Evolutionary conservation across 495 filamentous ascomycete genomes (phyloP).

Genomic region (Patellaria atrata): DNA sequence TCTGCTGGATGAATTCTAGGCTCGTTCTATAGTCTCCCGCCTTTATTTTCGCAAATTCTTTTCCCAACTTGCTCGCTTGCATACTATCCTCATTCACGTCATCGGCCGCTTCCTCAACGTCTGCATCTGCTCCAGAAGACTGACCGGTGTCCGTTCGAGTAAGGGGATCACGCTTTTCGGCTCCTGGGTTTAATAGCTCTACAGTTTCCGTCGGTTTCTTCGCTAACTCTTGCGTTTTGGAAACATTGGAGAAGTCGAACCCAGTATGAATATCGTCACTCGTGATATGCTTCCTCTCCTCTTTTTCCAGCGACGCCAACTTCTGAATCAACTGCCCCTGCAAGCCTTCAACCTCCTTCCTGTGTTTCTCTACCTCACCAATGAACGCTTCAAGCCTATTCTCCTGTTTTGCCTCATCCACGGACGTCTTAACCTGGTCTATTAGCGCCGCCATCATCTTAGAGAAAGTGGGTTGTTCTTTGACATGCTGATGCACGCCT

Average conservation of each 20-base stretch:
- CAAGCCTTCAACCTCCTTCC: slow-evolving; percentile 58
- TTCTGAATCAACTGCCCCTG: slow-evolving; percentile 58
- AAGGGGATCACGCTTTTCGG: slow-evolving; percentile 23
- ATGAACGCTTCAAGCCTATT: slow-evolving; percentile 58
- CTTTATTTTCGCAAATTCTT: slow-evolving; percentile 65
- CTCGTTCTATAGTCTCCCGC: slow-evolving; percentile 56
- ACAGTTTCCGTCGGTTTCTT: slow-evolving; percentile 31
- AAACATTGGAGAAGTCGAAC: slow-evolving; percentile 68
- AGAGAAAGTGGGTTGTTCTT: slow-evolving; percentile 71
- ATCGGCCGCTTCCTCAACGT: slow-evolving; percentile 39
- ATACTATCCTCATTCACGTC: slow-evolving; percentile 55
- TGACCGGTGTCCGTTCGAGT: slow-evolving; percentile 25
- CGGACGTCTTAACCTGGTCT: slow-evolving; percentile 84
- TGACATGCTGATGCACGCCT: slow-evolving; percentile 60
- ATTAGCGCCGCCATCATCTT: slow-evolving; percentile 89
- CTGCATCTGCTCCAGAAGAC: slow-evolving; percentile 47
- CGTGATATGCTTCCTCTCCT: slow-evolving; percentile 81
- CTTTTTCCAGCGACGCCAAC: slow-evolving; percentile 70
- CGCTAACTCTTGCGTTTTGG: slow-evolving; percentile 15
- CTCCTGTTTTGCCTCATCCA: slow-evolving; percentile 51
- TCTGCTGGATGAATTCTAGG: slow-evolving; percentile 55
- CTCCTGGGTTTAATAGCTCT: slow-evolving; percentile 69
- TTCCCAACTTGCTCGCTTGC: slow-evolving; percentile 59
- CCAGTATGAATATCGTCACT: slow-evolving; percentile 82
- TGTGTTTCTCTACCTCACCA: slow-evolving; percentile 58